Conservation (phyloP, 805 yeast species). For the Candida boleticola region DNA sequence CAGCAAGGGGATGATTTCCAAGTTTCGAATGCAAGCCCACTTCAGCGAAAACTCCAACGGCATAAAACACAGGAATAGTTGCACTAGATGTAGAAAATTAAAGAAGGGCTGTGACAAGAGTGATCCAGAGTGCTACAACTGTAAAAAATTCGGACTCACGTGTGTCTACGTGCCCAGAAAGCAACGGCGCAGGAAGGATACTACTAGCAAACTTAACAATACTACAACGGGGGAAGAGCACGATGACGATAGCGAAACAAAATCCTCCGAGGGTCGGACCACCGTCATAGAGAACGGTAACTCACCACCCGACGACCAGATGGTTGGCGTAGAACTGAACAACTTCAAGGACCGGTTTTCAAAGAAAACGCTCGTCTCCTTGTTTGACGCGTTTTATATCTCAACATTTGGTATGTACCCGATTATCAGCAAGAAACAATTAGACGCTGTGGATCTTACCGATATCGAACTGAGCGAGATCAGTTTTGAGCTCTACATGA, state of each 20-base stretch:
- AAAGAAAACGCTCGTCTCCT: too few relatives aligned
- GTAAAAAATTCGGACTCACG: slow-evolving; percentile 25
- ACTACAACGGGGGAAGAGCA: background rate
- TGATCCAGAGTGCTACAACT: slow-evolving; percentile 31
- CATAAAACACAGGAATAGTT: slow-evolving; percentile 13
- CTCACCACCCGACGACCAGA: too few relatives aligned
- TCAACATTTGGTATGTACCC: background rate
- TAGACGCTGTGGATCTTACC: background rate
- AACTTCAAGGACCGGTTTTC: too few relatives aligned
- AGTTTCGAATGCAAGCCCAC: background rate
- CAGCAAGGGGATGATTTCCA: background rate
- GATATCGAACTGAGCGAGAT: background rate
- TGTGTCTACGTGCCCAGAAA: slow-evolving; percentile 26
- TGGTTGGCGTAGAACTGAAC: too few relatives aligned
- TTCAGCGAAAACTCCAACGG: background rate
- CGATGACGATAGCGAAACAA: background rate
- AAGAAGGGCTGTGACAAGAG: slow-evolving; percentile 31
- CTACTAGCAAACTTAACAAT: too few relatives aligned
- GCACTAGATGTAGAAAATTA: slow-evolving; percentile 31
- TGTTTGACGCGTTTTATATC: background rate
- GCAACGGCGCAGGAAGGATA: background rate
- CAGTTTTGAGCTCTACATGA: background rate
- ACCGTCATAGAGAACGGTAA: too few relatives aligned
- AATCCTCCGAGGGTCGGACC: too few relatives aligned
- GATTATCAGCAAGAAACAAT: background rate